phyloP scores from a whole-genome alignment of 306 rosid species.

The Abrus pulchellus region DNA sequence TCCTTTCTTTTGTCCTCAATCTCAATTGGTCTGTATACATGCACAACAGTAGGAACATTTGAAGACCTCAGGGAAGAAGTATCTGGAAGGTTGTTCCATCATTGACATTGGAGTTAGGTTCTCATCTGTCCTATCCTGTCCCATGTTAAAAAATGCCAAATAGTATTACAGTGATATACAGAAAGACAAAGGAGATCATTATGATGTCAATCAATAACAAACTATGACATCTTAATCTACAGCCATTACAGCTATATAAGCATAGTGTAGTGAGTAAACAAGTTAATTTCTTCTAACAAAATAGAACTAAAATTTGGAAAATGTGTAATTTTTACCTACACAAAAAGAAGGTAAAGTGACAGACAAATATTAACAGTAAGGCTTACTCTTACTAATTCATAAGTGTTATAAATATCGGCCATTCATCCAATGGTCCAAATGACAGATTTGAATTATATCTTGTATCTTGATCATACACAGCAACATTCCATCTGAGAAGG shows the following conservation, averaged over 20 bases:
- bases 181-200: constrained; percentile 25
- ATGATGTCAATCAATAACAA: constrained; percentile 23
- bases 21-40: constrained; percentile 76
- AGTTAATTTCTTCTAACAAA: constrained; percentile 31
- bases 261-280: neutral
- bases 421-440: constrained; percentile 8
- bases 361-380: constrained; percentile 6
- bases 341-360: neutral
- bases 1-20: constrained; percentile 81
- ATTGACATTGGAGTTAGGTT: constrained; percentile 42
- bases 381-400: neutral
- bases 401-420: neutral
- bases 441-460: neutral
- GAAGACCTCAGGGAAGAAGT: constrained; percentile 48
- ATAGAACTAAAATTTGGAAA: neutral
- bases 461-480: constrained; percentile 16
- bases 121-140: constrained; percentile 59
- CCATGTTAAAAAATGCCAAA: constrained; percentile 43
- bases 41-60: constrained; percentile 73
- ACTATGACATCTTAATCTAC: neutral
- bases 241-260: neutral
- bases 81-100: constrained; percentile 45
- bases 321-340: neutral
- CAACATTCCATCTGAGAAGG: constrained; percentile 17
- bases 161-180: constrained; percentile 29